Evolutionary conservation across 306 rosid genomes (phyloP).

Genomic region (Purshia tridentata): DNA sequence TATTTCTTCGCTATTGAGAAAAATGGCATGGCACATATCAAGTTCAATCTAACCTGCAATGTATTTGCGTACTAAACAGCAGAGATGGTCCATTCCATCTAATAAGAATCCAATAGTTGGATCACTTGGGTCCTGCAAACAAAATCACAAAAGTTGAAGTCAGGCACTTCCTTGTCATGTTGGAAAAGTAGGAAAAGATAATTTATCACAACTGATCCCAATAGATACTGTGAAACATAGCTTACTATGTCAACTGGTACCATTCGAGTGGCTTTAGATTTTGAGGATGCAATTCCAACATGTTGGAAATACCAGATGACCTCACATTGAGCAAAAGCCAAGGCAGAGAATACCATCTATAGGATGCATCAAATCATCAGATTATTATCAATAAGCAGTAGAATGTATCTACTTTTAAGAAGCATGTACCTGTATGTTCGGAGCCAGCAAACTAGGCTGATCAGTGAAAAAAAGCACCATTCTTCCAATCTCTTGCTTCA

Average conservation of each 20-base stretch:
- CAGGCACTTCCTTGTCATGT: constrained; percentile 31
- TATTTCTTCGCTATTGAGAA: neutral
- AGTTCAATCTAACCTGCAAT: constrained; percentile 71
- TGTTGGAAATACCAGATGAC: constrained; percentile 96
- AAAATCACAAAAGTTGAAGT: constrained; percentile 25
- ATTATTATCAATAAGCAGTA: constrained; percentile 13
- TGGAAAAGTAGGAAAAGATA: constrained; percentile 12
- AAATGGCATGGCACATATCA: neutral
- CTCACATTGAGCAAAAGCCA: constrained; percentile 97
- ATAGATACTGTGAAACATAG: constrained; percentile 24
- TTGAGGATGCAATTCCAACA: constrained; percentile 86
- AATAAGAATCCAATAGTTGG: constrained; percentile 91
- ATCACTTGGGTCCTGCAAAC: constrained; percentile 89
- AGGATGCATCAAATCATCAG: constrained; percentile 33
- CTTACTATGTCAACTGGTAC: constrained; percentile 84
- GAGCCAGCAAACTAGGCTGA: constrained; percentile 95
- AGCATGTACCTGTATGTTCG: constrained; percentile 79
- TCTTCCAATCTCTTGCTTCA: constrained; percentile 98
- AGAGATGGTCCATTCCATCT: constrained; percentile 93
- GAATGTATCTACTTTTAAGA: neutral
- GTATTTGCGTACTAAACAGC: constrained; percentile 95
- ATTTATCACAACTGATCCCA: constrained; percentile 10
- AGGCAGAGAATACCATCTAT: constrained; percentile 98
- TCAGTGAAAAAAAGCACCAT: constrained; percentile 95
- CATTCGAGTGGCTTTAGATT: constrained; percentile 69